Evolutionary conservation across 331 rosid genomes (phyloP), one percentile per base, ranked within the genome.

Genomic region (Ulmus americana): DNA sequence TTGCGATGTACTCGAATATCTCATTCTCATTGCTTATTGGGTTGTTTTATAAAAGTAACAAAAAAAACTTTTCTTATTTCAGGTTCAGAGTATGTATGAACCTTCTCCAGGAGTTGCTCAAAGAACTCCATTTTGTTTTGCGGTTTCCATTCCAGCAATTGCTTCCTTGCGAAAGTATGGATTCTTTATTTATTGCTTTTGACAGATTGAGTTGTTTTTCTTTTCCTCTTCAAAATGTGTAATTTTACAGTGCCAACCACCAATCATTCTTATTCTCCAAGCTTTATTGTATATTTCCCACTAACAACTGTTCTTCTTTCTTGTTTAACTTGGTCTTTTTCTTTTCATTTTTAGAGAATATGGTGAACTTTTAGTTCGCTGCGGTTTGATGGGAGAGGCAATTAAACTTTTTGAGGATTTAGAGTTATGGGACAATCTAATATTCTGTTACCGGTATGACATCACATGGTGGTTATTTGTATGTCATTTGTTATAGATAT

Each of bases 371-470:
- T 73, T 90, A 61, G 91, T 89, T 67, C 74, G 97, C 63, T 92
- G 94, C 67, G 95, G 96, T 72, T 82, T 92, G 79, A 79, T 92
- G 72, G 97, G 98, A 49, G 97, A 92, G 74, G 98, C 98, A 61
- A 65, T 85, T 51, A 83, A 83, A 77, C 82, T 76, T 70, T 92
- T 85, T 72, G 95, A 92, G 83, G 95, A 92, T 74, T 81, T 92
- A 73, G 98, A 92, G 80, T 79, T 92, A 77, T 92, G 98, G 98
- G 98, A 92, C 81, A 92, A 82, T 71, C 87, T 92, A 50, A 92
- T 92, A 67, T 71, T 73, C 55, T 92, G 98, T 74, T 92, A 89
- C 70, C 74, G 90, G 98, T 92, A 82, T 67, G 83, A 60, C 63
- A 71, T 16, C 60, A 45, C 55, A 18, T 56, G 49, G 61, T 14